A percentile compares a stretch with the other conserved stretches of the same genome.
These are phyloP conservation scores for Asterophora parasitica DNA, from an alignment of 768 basidiomycete species.

Conservation along the genomic window DNA sequence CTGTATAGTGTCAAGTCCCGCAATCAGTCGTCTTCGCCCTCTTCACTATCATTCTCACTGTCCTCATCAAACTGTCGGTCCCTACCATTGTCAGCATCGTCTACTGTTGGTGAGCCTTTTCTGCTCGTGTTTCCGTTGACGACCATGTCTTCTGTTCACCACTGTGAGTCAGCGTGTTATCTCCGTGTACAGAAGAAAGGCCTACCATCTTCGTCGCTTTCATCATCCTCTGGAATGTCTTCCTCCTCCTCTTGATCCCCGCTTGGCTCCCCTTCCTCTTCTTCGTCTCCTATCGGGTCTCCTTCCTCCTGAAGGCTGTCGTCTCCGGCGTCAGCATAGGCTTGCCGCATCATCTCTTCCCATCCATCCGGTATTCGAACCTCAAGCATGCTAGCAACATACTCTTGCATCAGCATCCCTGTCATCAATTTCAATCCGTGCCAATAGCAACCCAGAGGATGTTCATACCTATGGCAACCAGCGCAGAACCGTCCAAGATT, in stretches of 20 bases:
- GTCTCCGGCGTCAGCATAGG: conserved; percentile 11
- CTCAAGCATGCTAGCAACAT: conserved; percentile 42
- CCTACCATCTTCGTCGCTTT: too few species aligned
- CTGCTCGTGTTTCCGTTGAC: background rate
- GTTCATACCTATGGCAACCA: conserved; percentile 62
- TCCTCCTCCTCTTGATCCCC: conserved; percentile 15
- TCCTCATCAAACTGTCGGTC: background rate
- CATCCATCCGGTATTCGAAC: conserved; percentile 40
- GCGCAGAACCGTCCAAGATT: conserved; percentile 65
- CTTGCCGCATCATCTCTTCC: conserved; percentile 32
- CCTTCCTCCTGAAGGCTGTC: conserved; percentile 12
- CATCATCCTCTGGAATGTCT: too few species aligned
- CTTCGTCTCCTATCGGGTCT: conserved; percentile 7
- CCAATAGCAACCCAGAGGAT: background rate
- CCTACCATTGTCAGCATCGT: conserved; percentile 6
- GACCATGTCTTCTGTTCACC: background rate
- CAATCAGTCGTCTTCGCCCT: background rate
- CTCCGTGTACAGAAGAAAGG: background rate
- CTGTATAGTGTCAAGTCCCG: too few species aligned
- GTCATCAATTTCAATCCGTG: background rate
- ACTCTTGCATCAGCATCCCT: conserved; percentile 68
- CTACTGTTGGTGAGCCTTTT: background rate
- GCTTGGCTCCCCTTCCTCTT: conserved; percentile 8
- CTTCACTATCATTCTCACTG: background rate
- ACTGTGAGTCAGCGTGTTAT: background rate